Base-by-base conservation (phyloP, 2,329 filamentous ascomycete genomes). In the Drechmeria coniospora region DNA sequence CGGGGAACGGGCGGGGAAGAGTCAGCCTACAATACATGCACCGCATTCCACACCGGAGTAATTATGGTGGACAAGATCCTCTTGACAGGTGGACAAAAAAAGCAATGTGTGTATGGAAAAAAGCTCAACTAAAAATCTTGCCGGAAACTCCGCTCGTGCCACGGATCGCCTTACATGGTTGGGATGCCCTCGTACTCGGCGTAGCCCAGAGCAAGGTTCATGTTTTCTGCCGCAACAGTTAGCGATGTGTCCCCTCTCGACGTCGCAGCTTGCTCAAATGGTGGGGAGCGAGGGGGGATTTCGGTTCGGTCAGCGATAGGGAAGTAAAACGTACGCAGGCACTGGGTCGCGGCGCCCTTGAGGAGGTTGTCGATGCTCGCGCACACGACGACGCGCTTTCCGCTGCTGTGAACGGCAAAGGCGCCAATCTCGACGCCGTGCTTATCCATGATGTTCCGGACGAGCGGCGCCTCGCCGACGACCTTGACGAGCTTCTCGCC, bases 401-500 rank as follows among this genome's bases (percentile, higher is more conserved):
- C 87, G 14, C 71, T 74, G 41, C 71, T 82, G 57, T 94, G 79
- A 21, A 94, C 83, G n/a, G 82, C 84, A 45, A 95, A 95, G 0
- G 81, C 86, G 33, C 90, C 90, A 52, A 98, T 84, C 59, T 95
- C 86, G 4, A 92, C 78, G 14, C 81, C 79, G 50, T 95, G 87
- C 59, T 78, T 81, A 37, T 79, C 74, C 41, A 71, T 71, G 44
- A 94, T 94, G 41, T 74, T 63, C 59, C 84, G 92, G 31, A 95
- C 87, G 8, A 75, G 60, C 3, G 87, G 90, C 1, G 80, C 69
- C 53, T 95, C 87, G 29, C 87, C 87, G 4, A 81, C 70, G 13
- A 95, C 73, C 66, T 90, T 93, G 49, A 98, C 77, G 11, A 98
- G 74, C 58, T 84, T 87, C 67, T 95, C 90, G 27, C 86, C 86